Percentiles rank a stretch among this genome's conserved stretches.
Evolutionary conservation across 2,329 filamentous ascomycete species (phyloP).

Genomic region (Ophiocordyceps unilateralis): DNA sequence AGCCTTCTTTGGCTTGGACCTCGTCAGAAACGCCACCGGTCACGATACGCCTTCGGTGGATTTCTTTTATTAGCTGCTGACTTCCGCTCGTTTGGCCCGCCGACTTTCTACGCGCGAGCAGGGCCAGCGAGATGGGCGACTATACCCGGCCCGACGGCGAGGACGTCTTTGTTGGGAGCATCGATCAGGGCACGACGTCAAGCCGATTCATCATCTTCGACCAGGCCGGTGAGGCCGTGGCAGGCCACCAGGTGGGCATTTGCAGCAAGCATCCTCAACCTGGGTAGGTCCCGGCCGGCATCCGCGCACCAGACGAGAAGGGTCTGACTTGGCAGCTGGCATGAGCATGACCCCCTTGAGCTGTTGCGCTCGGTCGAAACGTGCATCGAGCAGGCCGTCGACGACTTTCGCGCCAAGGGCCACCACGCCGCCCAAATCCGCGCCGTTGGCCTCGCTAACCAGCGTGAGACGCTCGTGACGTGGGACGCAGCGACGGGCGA

Average conservation of each 20-base stretch:
- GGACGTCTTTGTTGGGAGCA: conserved; percentile 63
- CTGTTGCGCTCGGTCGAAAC: conserved; percentile 57
- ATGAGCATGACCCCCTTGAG: conserved; percentile 72
- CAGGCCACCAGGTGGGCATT: conserved; percentile 75
- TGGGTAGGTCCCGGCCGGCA: conserved; percentile 36
- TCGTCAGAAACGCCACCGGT: no score
- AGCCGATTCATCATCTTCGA: conserved; percentile 86
- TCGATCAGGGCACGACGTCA: conserved; percentile 83
- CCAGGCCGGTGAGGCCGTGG: conserved; percentile 57
- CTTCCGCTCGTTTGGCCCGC: neutral
- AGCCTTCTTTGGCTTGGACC: no score
- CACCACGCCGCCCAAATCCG: conserved; percentile 52
- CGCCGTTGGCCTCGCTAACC: conserved; percentile 74
- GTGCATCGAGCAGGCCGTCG: conserved; percentile 63
- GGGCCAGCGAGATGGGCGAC: neutral
- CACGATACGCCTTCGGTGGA: no score
- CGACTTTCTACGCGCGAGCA: neutral
- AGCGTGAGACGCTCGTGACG: conserved; percentile 73
- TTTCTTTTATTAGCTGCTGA: no score
- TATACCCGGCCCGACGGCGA: neutral
- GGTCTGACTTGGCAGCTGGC: conserved; percentile 45
- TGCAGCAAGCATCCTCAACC: conserved; percentile 69
- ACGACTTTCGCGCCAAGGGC: conserved; percentile 53
- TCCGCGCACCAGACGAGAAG: conserved; percentile 14
- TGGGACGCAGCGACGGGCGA: conserved; percentile 73